These are phyloP conservation scores for Phytophthora melonis DNA, from an alignment of 352 stramenopile species.

Conservation along the genomic window DNA sequence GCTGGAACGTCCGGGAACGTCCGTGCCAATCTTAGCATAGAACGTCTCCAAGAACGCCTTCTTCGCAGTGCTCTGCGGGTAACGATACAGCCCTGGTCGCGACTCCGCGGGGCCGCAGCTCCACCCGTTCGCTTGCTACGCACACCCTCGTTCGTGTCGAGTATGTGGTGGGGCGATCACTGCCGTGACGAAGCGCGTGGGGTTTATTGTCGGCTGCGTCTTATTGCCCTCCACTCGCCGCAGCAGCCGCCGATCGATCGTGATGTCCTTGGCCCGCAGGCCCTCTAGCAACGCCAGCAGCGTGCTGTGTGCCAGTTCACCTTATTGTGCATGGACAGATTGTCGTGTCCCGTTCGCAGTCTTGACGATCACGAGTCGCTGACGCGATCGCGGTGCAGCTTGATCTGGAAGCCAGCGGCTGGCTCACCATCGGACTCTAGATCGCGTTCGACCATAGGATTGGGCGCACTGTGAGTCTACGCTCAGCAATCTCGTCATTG, in stretches of 20 bases:
- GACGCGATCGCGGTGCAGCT: background rate
- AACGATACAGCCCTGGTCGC: too few relatives aligned
- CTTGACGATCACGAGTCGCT: background rate
- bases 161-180: too few relatives aligned
- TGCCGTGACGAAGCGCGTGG: too few relatives aligned
- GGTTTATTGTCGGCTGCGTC: too few relatives aligned
- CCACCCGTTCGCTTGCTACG: too few relatives aligned
- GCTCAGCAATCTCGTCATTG: background rate
- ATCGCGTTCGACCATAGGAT: background rate
- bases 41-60: too few relatives aligned
- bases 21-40: too few relatives aligned
- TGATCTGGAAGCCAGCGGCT: background rate
- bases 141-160: too few relatives aligned
- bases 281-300: background rate
- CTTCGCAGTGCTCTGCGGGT: too few relatives aligned
- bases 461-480: background rate
- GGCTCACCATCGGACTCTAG: background rate
- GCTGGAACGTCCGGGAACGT: too few relatives aligned
- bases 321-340: background rate
- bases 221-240: background rate
- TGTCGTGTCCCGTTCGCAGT: background rate
- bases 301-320: conserved; percentile 3
- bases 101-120: too few relatives aligned
- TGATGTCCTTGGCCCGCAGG: background rate
- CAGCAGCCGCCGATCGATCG: background rate